A percentile compares a stretch with the other conserved stretches of the same genome.
Conservation (phyloP, 2,329 filamentous ascomycete genomes). For the Didymella segeticola region DNA sequence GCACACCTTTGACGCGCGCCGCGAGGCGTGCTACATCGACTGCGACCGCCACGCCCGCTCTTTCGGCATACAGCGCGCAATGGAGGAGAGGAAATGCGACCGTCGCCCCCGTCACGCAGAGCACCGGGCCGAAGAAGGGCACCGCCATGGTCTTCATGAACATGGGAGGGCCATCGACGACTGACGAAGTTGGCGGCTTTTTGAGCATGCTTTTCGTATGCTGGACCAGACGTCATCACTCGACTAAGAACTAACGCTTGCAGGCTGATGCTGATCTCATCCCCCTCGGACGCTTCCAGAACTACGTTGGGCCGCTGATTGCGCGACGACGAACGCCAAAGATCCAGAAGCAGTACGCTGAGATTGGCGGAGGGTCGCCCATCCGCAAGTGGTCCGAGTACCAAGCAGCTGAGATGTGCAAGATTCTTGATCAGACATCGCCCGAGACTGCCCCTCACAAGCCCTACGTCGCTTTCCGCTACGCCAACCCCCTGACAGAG, state of each 20-base stretch:
- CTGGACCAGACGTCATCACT: conserved; percentile 17
- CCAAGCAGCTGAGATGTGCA: conserved; percentile 95
- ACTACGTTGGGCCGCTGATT: conserved; percentile 88
- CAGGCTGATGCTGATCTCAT: conserved; percentile 94
- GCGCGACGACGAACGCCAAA: conserved; percentile 89
- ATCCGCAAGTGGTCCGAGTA: conserved; percentile 98
- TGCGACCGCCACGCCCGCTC: conserved; percentile 35
- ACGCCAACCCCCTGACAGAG: conserved; percentile 91
- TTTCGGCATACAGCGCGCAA: conserved; percentile 43
- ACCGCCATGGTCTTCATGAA: conserved; percentile 99
- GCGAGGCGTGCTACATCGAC: conserved; percentile 41
- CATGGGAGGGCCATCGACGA: conserved; percentile 94
- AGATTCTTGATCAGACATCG: conserved; percentile 87
- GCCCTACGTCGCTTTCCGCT: conserved; percentile 96
- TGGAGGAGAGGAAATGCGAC: conserved; percentile 48
- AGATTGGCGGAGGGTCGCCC: conserved; percentile 95
- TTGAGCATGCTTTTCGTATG: conserved; percentile 89
- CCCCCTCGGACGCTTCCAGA: conserved; percentile 89
- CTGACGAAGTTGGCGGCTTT: conserved; percentile 87
- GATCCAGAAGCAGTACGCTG: conserved; percentile 93
- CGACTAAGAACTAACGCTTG: conserved; percentile 22
- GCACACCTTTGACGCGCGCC: conserved; percentile 42
- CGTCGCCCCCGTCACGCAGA: conserved; percentile 71
- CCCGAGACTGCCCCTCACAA: conserved; percentile 96
- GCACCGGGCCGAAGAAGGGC: conserved; percentile 74